Percentiles rank a stretch among this genome's conserved stretches.
These are phyloP conservation scores for Auricularia cornea DNA, from an alignment of 768 basidiomycete genomes.

Conservation along the genomic window DNA sequence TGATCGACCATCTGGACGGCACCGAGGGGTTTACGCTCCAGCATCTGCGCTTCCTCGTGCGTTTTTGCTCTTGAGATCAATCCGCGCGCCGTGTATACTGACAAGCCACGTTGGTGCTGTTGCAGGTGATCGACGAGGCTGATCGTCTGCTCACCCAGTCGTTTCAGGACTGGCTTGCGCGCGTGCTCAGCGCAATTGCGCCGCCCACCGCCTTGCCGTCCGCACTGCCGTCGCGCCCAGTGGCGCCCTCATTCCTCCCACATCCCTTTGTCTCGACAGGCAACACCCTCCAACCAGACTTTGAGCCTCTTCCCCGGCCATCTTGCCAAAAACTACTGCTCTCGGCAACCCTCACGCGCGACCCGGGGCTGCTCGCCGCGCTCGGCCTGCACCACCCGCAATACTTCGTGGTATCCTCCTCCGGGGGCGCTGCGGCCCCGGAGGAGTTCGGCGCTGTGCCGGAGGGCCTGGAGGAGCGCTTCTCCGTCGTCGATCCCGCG, in stretches of 20 bases:
- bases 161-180: constrained; percentile 90
- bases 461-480: constrained; percentile 56
- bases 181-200: constrained; percentile 69
- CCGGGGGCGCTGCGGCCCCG: constrained; percentile 23
- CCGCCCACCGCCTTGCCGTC: constrained; percentile 21
- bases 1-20: constrained; percentile 87
- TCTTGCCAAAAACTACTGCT: constrained; percentile 94
- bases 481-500: constrained; percentile 68
- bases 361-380: constrained; percentile 87
- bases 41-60: constrained; percentile 87
- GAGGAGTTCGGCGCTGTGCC: neutral
- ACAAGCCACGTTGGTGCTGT: neutral
- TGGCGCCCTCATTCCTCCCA: neutral
- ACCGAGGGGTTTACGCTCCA: constrained; percentile 89
- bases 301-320: constrained; percentile 16
- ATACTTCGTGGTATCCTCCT: constrained; percentile 75
- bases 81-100: too few relatives aligned
- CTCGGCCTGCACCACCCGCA: constrained; percentile 70
- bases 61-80: constrained; percentile 20
- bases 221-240: neutral
- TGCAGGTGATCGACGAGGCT: constrained; percentile 94
- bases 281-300: neutral
- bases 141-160: constrained; percentile 92
- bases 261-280: constrained; percentile 5
- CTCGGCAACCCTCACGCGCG: constrained; percentile 89